Evolutionary conservation across 805 yeast species (phyloP).

Genomic region (Kazachstania martiniae): DNA sequence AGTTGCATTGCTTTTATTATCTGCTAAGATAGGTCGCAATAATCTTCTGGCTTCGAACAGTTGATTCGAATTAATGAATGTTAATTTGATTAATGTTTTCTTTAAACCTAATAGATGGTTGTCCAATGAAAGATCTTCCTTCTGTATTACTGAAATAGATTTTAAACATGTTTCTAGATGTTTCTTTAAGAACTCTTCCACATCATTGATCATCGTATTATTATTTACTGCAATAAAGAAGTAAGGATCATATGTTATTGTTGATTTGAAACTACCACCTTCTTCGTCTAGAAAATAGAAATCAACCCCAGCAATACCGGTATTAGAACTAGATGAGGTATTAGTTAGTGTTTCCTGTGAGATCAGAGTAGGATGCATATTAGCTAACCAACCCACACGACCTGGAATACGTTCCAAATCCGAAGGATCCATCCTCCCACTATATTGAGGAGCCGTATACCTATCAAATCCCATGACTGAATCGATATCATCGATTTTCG

Average conservation of each 20-base stretch:
- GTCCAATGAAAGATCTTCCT: conserved; percentile 73
- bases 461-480: conserved; percentile 81
- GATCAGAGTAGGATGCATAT: conserved; percentile 81
- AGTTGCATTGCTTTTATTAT: conserved; percentile 51
- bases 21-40: conserved; percentile 57
- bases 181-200: conserved; percentile 74
- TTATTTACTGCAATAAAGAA: conserved; percentile 54
- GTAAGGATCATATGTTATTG: conserved; percentile 78
- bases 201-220: conserved; percentile 41
- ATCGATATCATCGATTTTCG: conserved; percentile 60
- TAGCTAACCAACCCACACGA: conserved; percentile 74
- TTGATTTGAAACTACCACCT: conserved; percentile 89
- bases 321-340: conserved; percentile 5
- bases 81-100: conserved; percentile 51
- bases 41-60: conserved; percentile 62
- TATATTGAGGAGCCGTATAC: conserved; percentile 54
- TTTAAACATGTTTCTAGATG: conserved; percentile 56
- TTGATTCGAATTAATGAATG: conserved; percentile 67
- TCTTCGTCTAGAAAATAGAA: conserved; percentile 91
- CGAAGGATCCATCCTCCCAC: conserved; percentile 9
- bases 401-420: conserved; percentile 17
- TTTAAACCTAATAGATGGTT: conserved; percentile 79
- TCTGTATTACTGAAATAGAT: conserved; percentile 40
- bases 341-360: conserved; percentile 32
- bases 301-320: conserved; percentile 80